Evolutionary conservation across 2,329 filamentous ascomycete species (phyloP).

Genomic region (Erysiphe pulchra): DNA sequence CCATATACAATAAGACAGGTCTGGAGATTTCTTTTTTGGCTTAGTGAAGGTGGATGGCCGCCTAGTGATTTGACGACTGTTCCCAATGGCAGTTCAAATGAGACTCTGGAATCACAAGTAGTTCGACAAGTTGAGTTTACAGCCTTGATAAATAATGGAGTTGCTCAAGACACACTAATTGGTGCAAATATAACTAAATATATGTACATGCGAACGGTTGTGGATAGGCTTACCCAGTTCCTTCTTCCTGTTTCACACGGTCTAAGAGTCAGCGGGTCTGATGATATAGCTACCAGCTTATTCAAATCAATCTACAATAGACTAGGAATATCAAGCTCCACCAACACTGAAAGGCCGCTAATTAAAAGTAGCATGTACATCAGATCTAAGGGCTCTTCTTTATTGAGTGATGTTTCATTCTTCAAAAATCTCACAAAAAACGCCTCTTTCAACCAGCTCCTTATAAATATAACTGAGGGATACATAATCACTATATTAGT

Average conservation of each 20-base stretch:
- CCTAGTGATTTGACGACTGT: slow-evolving; percentile 3
- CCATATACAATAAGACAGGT: slow-evolving; percentile 78
- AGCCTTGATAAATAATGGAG: slow-evolving; percentile 9
- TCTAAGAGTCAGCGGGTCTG: slow-evolving; percentile 8
- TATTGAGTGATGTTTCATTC: slow-evolving; percentile 30
- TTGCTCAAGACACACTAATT: slow-evolving; percentile 10
- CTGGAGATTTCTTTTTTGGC: slow-evolving; percentile 86
- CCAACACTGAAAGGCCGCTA: slow-evolving; percentile 1
- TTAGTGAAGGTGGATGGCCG: slow-evolving; percentile 14
- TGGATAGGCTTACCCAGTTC: slow-evolving; percentile 14
- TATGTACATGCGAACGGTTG: slow-evolving; percentile 14
- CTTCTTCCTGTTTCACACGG: slow-evolving; percentile 9
- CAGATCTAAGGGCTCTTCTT: slow-evolving; percentile 13
- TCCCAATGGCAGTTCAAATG: slow-evolving; percentile 3
- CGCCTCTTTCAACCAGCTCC: slow-evolving; percentile 44
- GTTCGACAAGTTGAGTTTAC: slow-evolving; percentile 8
- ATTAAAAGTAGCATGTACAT: slow-evolving; percentile 3
- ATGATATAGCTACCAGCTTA: slow-evolving; percentile 9
- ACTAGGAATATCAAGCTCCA: slow-evolving; percentile 5
- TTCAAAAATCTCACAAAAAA: slow-evolving; percentile 40
- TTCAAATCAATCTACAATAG: slow-evolving; percentile 10
- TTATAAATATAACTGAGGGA: slow-evolving; percentile 71
- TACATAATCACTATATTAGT: slow-evolving; percentile 82
- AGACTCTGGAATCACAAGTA: slow-evolving; percentile 6
- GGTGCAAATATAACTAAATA: slow-evolving; percentile 14